These are phyloP conservation scores for Blastocystis sp. DNA, from an alignment of 352 stramenopile genomes.

Conservation along the genomic window DNA sequence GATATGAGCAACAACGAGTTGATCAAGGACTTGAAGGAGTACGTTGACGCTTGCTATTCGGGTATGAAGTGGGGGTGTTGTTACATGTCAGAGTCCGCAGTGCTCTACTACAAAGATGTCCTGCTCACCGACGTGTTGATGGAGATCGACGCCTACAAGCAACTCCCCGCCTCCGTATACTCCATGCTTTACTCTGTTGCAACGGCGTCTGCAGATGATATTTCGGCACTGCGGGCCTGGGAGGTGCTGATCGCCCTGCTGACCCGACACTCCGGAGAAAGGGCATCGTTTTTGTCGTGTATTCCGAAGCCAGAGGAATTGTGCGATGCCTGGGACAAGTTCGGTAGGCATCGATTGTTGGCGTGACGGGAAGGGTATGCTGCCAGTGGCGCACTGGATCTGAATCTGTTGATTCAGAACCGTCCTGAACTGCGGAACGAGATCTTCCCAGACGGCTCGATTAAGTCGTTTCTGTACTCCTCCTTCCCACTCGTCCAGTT, in stretches of 20 bases:
- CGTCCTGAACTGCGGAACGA: neutral
- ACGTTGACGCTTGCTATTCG: conserved; percentile 13
- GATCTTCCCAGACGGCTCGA: conserved; percentile 5
- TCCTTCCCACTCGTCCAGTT: neutral
- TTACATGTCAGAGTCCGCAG: neutral
- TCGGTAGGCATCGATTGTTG: neutral
- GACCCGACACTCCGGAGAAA: neutral
- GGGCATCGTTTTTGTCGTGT: neutral
- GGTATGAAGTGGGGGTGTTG: neutral
- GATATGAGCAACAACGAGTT: conserved; percentile 23
- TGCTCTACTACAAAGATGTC: neutral
- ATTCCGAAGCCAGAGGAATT: neutral
- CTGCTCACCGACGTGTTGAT: conserved; percentile 34
- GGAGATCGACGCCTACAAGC: conserved; percentile 3
- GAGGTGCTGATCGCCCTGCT: neutral
- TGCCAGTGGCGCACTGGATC: neutral
- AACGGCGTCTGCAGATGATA: neutral
- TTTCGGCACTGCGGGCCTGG: neutral
- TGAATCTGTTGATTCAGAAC: neutral
- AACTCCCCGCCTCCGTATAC: conserved; percentile 28
- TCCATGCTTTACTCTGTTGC: conserved; percentile 18
- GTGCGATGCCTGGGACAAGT: neutral
- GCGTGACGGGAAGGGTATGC: neutral
- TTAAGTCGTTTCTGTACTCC: neutral
- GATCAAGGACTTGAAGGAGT: neutral